These are phyloP conservation scores for Salix exigua DNA, from an alignment of 345 rosid genomes.

Conservation along the genomic window DNA sequence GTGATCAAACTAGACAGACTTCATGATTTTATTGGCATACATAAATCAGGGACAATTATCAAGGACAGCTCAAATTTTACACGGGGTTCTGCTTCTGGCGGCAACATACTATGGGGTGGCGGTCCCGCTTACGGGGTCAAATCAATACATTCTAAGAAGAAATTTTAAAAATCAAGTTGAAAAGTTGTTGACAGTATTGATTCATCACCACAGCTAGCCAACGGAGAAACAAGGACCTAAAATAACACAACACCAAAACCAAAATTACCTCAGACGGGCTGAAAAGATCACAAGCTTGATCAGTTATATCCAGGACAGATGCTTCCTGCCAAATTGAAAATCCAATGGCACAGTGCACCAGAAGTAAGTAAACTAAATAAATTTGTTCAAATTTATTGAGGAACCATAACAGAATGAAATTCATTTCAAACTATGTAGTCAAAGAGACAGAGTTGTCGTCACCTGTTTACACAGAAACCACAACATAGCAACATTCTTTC, in stretches of 20 bases:
- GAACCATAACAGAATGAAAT: neutral
- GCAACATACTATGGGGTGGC: too few relatives aligned
- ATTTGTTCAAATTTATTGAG: neutral
- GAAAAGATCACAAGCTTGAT: slow-evolving; percentile 88
- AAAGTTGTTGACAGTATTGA: neutral
- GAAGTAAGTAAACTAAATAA: neutral
- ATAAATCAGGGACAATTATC: neutral
- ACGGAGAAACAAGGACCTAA: neutral
- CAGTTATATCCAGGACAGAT: slow-evolving; percentile 70
- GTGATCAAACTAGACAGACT: neutral
- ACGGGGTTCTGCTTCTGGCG: too few relatives aligned
- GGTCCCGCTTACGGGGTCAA: too few relatives aligned
- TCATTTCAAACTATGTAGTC: neutral
- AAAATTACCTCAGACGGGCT: slow-evolving; percentile 60
- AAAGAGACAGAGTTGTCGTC: neutral
- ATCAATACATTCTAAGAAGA: too few relatives aligned
- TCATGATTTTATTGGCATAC: neutral
- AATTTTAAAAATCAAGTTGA: neutral
- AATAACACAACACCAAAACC: neutral
- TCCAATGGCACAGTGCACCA: neutral
- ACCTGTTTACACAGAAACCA: slow-evolving; percentile 98
- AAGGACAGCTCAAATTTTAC: neutral
- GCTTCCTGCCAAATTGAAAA: slow-evolving; percentile 65
- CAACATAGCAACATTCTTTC: slow-evolving; percentile 72
- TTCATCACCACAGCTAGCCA: neutral